A percentile compares a stretch with the other conserved stretches of the same genome.
These are phyloP conservation scores for Lachancea meyersii DNA, from an alignment of 805 yeast species.

Conservation along the genomic window DNA sequence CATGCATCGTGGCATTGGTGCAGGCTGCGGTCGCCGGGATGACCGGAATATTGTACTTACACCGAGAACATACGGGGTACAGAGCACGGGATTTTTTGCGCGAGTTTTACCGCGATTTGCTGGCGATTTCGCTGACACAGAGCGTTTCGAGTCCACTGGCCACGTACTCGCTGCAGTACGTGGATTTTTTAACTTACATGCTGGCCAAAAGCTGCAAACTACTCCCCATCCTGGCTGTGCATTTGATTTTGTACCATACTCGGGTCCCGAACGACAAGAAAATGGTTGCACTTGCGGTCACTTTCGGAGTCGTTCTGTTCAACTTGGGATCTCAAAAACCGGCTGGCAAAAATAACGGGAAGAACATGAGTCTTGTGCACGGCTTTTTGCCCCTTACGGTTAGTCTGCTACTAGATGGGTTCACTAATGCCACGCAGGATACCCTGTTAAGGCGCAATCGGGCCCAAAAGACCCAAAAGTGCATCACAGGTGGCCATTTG, in stretches of 20 bases:
- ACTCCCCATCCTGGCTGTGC: slow-evolving; percentile 90
- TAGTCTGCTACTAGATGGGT: slow-evolving; percentile 79
- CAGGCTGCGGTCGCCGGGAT: slow-evolving; percentile 71
- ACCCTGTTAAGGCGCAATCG: slow-evolving; percentile 49
- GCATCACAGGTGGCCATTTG: slow-evolving; percentile 76
- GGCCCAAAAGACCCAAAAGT: slow-evolving; percentile 25
- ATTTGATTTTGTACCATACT: slow-evolving; percentile 60
- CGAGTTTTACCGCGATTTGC: slow-evolving; percentile 35
- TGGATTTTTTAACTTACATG: slow-evolving; percentile 77
- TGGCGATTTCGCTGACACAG: slow-evolving; percentile 63
- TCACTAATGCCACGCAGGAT: slow-evolving; percentile 92
- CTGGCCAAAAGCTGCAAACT: slow-evolving; percentile 90
- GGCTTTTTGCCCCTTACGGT: slow-evolving; percentile 57
- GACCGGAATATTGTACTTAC: slow-evolving; percentile 58
- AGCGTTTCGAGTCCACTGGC: slow-evolving; percentile 81
- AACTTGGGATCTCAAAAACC: slow-evolving; percentile 41
- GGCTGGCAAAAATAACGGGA: slow-evolving; percentile 12
- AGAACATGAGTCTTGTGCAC: slow-evolving; percentile 37
- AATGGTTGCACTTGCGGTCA: slow-evolving; percentile 69
- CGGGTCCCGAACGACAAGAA: slow-evolving; percentile 72
- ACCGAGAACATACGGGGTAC: slow-evolving; percentile 28
- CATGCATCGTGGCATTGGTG: slow-evolving; percentile 66
- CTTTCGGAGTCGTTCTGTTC: slow-evolving; percentile 76
- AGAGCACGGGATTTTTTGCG: slow-evolving; percentile 33
- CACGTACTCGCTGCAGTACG: slow-evolving; percentile 68